Base-by-base conservation (phyloP, 768 basidiomycete genomes). In the Hygrophoropsis aurantiaca region DNA sequence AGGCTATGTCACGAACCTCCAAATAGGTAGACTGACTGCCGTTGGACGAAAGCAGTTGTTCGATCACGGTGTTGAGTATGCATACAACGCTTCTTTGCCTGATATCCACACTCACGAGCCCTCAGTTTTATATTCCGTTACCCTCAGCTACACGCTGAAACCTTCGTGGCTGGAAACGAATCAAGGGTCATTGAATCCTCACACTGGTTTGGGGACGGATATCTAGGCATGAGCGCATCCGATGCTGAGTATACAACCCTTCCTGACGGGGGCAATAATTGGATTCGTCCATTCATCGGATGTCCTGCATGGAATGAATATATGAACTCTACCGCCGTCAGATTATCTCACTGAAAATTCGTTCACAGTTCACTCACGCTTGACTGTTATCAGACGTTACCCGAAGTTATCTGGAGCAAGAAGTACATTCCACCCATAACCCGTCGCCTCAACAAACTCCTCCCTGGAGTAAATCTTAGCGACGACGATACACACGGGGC, bases 201-300 rank as follows among this genome's bases (percentile, higher is more conserved):
- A 15, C 61, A 64, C 49, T 75, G 71, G 60, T 75, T 74, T 53
- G 62, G 61, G 33, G 48, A 62, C 24, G 70, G 72, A 1, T 68
- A 70, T 56, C 69, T 69, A 48, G 74, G 73, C 11, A 62, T 64
- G 11, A 23, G 45, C 9, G 49, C 55, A 13, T 57, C 65, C 46
- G 58, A 56, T 8, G 51, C 66, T 11, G 49, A 54, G 16, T 65
- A 72, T 43, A 47, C 54, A 3, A 60, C 60, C 15, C 60, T 71
- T 38, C 35, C 51, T 4, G 72, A 74, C 51, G 58, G 71, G 42
- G 51, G 51, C 36, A 56, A 57, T 42, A 68, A 68, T 33, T 73
- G 70, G 68, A 70, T 75, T 49, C 73, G 62, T 25, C 73, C 70
- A 21, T 69, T 69, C 68, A 58, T 62, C 44, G 70, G 66, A 15